Base-by-base conservation (phyloP, 345 rosid genomes). In the Odontarrhena argentea region DNA sequence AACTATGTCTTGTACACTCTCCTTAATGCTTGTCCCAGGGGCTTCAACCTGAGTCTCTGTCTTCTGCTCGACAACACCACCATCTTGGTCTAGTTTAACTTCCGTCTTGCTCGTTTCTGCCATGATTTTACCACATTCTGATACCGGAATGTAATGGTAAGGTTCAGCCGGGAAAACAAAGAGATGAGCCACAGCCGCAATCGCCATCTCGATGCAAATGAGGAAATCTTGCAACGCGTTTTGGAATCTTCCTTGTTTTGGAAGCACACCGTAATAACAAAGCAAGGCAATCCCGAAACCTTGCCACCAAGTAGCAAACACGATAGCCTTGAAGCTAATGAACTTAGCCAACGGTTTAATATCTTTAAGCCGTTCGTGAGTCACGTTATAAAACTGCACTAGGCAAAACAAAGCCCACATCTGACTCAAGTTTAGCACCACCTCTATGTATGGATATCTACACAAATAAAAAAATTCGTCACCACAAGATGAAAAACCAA, bases 301-400 rank as follows among this genome's bases (percentile, higher is more conserved):
- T 76, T 93, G 98, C 97, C 97, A 93, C 98, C 96, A 93, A 48
- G 96, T 90, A 25, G 96, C 95, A 54, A 93, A 90, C 25, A 88
- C 96, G 32, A 93, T 85, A 46, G 96, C 91, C 77, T 93, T 93
- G 82, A 90, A 90, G 90, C 98, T 93, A 54, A 90, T 81, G 73
- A 93, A 88, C 79, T 88, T 93, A 4, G 94, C 86, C 6, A 88
- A 80, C 1, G 96, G 97, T 80, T 76, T 88, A 72, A 90, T 90
- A 5, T 81, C 79, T 53, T 72, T 76, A 45, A 93, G 92, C n/a
- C 84, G 80, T 76, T 90, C 94, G 41, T 86, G 92, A 9, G 88
- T 85, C 7, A 74, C 89, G 41, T 85, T 82, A 63, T 88, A 93
- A 87, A 93, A 90, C 82, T 88, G 93, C 37, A 93, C 84, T 4